Evolutionary conservation across 1,284 basidiomycete genomes (phyloP).

Genomic region (Malassezia psittaci): DNA sequence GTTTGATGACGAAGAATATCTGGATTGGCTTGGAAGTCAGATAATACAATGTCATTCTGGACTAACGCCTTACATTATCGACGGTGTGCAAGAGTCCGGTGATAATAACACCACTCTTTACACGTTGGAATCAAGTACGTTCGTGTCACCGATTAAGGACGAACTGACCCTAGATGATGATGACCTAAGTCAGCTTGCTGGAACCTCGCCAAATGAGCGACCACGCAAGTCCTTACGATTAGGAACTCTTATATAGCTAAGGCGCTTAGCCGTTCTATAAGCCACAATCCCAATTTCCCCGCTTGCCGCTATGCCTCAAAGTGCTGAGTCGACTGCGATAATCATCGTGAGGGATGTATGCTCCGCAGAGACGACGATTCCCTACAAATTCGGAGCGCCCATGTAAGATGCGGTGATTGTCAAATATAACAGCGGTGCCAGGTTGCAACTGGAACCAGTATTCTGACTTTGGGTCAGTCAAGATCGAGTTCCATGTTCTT

Average conservation of each 20-base stretch:
- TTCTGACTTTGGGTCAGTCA: slow-evolving; percentile 71
- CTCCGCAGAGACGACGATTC: slow-evolving; percentile 81
- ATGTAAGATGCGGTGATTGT: slow-evolving; percentile 90
- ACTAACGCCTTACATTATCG: slow-evolving; percentile 25
- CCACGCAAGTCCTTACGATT: slow-evolving; percentile 5
- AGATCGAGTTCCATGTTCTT: slow-evolving; percentile 60
- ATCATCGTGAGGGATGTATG: slow-evolving; percentile 55
- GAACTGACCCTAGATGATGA: slow-evolving; percentile 8
- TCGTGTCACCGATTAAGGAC: not conserved
- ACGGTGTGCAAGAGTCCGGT: slow-evolving; percentile 11
- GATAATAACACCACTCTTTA: not conserved
- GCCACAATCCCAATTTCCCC: slow-evolving; percentile 38
- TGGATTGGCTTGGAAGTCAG: slow-evolving; percentile 33
- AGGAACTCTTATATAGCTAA: not conserved
- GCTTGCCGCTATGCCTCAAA: slow-evolving; percentile 11
- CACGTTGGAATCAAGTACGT: slow-evolving; percentile 16
- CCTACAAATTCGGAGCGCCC: slow-evolving; percentile 82
- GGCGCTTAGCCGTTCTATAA: slow-evolving; percentile 10
- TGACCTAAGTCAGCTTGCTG: not conserved
- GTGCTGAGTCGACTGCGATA: slow-evolving; percentile 29
- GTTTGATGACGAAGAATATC: slow-evolving; percentile 21
- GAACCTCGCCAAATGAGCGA: slow-evolving; percentile 7
- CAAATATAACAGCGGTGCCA: slow-evolving; percentile 59
- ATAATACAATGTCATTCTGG: slow-evolving; percentile 20
- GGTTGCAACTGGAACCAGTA: slow-evolving; percentile 81